phyloP scores from a whole-genome alignment of 805 yeast genomes.

The Yarrowia sp. region DNA sequence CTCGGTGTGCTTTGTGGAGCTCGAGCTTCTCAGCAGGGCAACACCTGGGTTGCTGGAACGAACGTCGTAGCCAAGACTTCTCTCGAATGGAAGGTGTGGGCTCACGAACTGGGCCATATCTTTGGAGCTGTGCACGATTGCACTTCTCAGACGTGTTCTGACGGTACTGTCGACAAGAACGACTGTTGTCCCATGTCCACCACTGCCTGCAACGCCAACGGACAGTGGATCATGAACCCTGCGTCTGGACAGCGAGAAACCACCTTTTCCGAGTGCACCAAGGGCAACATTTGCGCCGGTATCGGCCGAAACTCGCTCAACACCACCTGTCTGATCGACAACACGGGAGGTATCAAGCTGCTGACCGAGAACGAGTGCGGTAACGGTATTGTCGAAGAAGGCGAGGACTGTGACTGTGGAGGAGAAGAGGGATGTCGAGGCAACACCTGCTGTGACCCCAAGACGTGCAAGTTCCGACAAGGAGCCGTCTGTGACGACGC shows the following conservation, averaged over 20 bases:
- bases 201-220: conserved; percentile 48
- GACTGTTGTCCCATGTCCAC: conserved; percentile 51
- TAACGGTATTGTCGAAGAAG: conserved; percentile 53
- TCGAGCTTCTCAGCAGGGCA: conserved; percentile 41
- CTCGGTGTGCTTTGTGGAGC: conserved; percentile 49
- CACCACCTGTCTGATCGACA: conserved; percentile 48
- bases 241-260: conserved; percentile 46
- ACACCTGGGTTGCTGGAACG: conserved; percentile 47
- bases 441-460: conserved; percentile 49
- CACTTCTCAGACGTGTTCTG: conserved; percentile 49
- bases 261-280: conserved; percentile 49
- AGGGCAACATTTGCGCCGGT: conserved; percentile 50
- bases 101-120: conserved; percentile 53
- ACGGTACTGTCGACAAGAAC: conserved; percentile 44
- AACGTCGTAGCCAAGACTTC: conserved; percentile 50
- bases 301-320: conserved; percentile 46
- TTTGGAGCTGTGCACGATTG: conserved; percentile 55
- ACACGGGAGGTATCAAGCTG: conserved; percentile 46
- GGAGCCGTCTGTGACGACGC: conserved; percentile 39
- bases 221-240: conserved; percentile 52
- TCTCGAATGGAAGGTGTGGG: conserved; percentile 51
- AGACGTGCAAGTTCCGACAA: conserved; percentile 47
- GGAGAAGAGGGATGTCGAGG: conserved; percentile 49
- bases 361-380: conserved; percentile 50
- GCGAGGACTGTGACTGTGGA: conserved; percentile 53